These are phyloP conservation scores for Aspergillus carbonarius DNA, from an alignment of 2,329 filamentous ascomycete genomes.

Conservation along the genomic window DNA sequence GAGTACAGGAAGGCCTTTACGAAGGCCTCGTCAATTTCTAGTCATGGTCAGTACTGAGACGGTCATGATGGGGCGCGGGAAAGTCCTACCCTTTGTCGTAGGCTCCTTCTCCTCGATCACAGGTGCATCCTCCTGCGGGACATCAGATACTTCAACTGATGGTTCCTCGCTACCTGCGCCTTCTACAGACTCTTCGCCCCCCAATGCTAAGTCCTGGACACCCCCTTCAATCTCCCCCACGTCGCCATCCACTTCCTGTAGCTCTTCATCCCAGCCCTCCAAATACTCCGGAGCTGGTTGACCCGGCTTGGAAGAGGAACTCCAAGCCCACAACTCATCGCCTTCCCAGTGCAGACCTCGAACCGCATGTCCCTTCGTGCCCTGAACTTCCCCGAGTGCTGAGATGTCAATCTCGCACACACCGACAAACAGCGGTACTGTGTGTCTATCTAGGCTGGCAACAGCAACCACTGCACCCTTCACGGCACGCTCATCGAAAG, in stretches of 20 bases:
- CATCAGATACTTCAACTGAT: slow-evolving; percentile 20
- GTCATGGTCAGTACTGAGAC: slow-evolving; percentile 11
- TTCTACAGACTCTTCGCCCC: slow-evolving; percentile 25
- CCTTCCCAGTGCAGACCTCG: slow-evolving; percentile 66
- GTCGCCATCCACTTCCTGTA: slow-evolving; percentile 27
- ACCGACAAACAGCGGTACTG: slow-evolving; percentile 63
- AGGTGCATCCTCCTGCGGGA: slow-evolving; percentile 29
- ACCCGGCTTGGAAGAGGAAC: slow-evolving; percentile 54
- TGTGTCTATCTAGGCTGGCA: slow-evolving; percentile 58
- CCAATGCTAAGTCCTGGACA: slow-evolving; percentile 40
- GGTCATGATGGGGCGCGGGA: not conserved
- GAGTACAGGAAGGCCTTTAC: slow-evolving; percentile 64
- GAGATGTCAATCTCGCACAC: slow-evolving; percentile 64
- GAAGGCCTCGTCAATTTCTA: slow-evolving; percentile 67
- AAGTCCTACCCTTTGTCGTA: slow-evolving; percentile 54
- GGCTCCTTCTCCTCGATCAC: slow-evolving; percentile 49
- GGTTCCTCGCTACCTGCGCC: slow-evolving; percentile 14
- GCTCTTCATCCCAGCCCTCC: slow-evolving; percentile 49
- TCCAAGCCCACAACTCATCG: slow-evolving; percentile 69
- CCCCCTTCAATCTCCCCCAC: slow-evolving; percentile 45
- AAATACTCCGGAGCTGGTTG: slow-evolving; percentile 53
- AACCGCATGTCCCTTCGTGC: slow-evolving; percentile 64
- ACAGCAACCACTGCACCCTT: slow-evolving; percentile 64
- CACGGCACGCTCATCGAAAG: slow-evolving; percentile 59
- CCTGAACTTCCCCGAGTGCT: slow-evolving; percentile 55